A percentile compares a stretch with the other conserved stretches of the same genome.
phyloP scores from a whole-genome alignment of 495 filamentous ascomycete species.

The Neurospora sp. region DNA sequence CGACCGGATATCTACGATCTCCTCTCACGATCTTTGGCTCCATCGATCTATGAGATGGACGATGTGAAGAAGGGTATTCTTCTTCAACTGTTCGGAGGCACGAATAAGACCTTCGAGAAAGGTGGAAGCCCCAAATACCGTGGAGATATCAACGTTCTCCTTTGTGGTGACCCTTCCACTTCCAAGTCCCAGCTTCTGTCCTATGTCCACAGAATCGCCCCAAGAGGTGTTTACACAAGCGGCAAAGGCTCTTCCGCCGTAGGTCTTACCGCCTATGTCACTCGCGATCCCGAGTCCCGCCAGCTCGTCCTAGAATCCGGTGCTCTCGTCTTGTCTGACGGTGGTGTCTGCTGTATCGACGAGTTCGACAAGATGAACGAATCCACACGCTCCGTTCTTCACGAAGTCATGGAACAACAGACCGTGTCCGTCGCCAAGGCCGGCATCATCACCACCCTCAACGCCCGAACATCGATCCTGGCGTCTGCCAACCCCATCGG shows the following conservation, averaged over 20 bases:
- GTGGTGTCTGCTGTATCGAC: constrained; percentile 96
- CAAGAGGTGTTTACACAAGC: constrained; percentile 92
- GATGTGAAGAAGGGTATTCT: constrained; percentile 98
- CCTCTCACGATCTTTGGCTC: constrained; percentile 81
- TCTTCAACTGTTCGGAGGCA: constrained; percentile 91
- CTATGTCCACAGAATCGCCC: constrained; percentile 96
- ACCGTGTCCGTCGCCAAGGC: constrained; percentile 98
- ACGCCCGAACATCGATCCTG: constrained; percentile 86
- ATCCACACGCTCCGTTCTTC: constrained; percentile 85
- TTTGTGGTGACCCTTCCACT: constrained; percentile 95
- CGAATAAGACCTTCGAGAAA: constrained; percentile 97
- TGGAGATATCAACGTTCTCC: constrained; percentile 92
- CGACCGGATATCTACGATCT: constrained; percentile 90
- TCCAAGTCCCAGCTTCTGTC: constrained; percentile 88
- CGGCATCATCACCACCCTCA: constrained; percentile 96
- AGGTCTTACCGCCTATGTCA: constrained; percentile 96
- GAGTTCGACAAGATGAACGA: constrained; percentile 99
- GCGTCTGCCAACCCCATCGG: constrained; percentile 97
- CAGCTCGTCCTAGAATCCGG: constrained; percentile 96
- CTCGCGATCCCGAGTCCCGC: constrained; percentile 78
- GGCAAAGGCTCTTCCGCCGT: constrained; percentile 96
- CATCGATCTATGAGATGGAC: constrained; percentile 95
- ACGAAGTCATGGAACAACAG: constrained; percentile 99
- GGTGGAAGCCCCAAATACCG: constrained; percentile 91
- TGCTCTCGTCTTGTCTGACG: constrained; percentile 88